Conservation (phyloP, 345 rosid species). For the Ailanthus altissimus region DNA sequence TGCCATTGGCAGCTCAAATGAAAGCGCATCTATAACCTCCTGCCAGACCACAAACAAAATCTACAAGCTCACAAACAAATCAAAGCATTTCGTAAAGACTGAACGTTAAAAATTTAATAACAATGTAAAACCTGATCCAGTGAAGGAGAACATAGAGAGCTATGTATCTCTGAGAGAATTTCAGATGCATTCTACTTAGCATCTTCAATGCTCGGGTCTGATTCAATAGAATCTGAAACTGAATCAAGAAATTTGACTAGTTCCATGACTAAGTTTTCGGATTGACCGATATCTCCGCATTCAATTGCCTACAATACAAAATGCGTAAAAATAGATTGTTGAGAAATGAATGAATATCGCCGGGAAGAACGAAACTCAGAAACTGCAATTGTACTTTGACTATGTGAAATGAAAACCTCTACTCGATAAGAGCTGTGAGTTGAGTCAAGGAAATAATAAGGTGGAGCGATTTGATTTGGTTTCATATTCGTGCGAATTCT, state of each 20-base stretch:
- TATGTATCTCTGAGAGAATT: slow-evolving; percentile 43
- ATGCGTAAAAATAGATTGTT: neutral
- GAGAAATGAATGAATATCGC: neutral
- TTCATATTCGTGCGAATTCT: neutral
- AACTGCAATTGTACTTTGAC: neutral
- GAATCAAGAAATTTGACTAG: slow-evolving; percentile 54
- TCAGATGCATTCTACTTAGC: slow-evolving; percentile 38
- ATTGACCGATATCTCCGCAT: slow-evolving; percentile 40
- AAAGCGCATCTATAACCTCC: slow-evolving; percentile 65
- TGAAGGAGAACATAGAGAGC: slow-evolving; percentile 45
- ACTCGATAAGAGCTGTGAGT: neutral
- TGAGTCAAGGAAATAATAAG: neutral
- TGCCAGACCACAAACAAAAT: slow-evolving; percentile 31
- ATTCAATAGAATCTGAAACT: slow-evolving; percentile 36
- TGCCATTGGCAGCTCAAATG: slow-evolving; percentile 73
- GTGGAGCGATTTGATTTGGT: neutral
- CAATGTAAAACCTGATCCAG: slow-evolving; percentile 52
- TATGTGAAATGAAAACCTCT: neutral
- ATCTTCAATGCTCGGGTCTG: slow-evolving; percentile 34
- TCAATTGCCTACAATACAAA: slow-evolving; percentile 42
- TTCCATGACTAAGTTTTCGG: slow-evolving; percentile 44
- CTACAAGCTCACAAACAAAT: slow-evolving; percentile 7
- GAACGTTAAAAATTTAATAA: neutral
- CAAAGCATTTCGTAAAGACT: neutral
- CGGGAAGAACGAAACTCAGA: no score